Evolutionary conservation across 2,329 filamentous ascomycete genomes (phyloP).

Genomic region (Diaporthe caulivora): DNA sequence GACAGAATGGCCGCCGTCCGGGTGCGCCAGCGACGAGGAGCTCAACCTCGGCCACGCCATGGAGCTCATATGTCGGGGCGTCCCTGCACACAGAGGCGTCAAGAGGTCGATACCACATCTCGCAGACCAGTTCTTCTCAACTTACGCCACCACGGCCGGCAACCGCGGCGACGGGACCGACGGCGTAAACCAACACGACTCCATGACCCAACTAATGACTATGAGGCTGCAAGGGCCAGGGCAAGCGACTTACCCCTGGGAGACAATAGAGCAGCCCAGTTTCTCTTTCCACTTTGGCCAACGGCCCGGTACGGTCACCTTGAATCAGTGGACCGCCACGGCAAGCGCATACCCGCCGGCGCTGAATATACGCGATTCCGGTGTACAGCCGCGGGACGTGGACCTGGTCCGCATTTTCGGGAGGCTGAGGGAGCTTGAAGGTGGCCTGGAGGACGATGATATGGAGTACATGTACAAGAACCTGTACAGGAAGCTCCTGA

Average conservation of each 20-base stretch:
- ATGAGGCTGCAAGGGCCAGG: slow-evolving; percentile 60
- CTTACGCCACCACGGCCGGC: slow-evolving; percentile 66
- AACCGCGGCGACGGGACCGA: slow-evolving; percentile 61
- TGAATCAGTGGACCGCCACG: slow-evolving; percentile 76
- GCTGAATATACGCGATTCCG: slow-evolving; percentile 70
- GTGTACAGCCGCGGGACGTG: slow-evolving; percentile 70
- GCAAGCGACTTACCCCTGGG: slow-evolving; percentile 69
- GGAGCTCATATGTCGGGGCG: slow-evolving; percentile 70
- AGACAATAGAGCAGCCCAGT: slow-evolving; percentile 80
- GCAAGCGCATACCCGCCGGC: slow-evolving; percentile 68
- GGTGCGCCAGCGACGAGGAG: slow-evolving; percentile 61
- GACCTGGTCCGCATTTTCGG: slow-evolving; percentile 69
- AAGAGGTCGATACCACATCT: slow-evolving; percentile 66
- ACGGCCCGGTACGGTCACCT: slow-evolving; percentile 76
- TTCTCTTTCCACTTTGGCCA: slow-evolving; percentile 76
- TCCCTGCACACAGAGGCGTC: slow-evolving; percentile 68
- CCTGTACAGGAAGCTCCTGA: slow-evolving; percentile 76
- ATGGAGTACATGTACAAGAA: slow-evolving; percentile 71
- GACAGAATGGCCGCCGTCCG: slow-evolving; percentile 69
- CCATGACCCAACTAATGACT: slow-evolving; percentile 71
- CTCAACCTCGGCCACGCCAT: slow-evolving; percentile 66
- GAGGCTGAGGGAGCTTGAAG: slow-evolving; percentile 70
- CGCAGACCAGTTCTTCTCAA: slow-evolving; percentile 66
- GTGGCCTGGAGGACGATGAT: slow-evolving; percentile 67
- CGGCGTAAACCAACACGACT: slow-evolving; percentile 62